Percentiles rank a stretch among this genome's conserved stretches.
Evolutionary conservation across 441 rosid species (phyloP).

Genomic region (Populus hybrid): DNA sequence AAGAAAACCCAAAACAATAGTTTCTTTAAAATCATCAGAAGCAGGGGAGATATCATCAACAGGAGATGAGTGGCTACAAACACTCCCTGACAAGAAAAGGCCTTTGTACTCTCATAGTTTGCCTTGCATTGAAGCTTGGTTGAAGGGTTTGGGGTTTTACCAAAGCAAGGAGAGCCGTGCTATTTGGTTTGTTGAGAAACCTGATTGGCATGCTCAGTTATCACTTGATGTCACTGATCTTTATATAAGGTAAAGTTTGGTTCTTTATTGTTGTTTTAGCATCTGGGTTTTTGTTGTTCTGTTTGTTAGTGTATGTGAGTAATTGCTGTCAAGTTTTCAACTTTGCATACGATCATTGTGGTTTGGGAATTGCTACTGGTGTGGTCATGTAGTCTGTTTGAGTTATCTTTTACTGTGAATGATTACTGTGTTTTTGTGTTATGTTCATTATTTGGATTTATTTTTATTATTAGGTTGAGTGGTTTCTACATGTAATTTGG

Average conservation of each 20-base stretch:
- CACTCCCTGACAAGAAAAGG: constrained; percentile 76
- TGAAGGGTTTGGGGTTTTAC: constrained; percentile 62
- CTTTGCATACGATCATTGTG: neutral
- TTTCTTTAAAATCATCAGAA: constrained; percentile 53
- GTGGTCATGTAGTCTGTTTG: neutral
- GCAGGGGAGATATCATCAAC: constrained; percentile 50
- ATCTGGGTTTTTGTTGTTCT: constrained; percentile 4
- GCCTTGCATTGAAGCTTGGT: constrained; percentile 97
- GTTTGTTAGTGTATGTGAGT: neutral
- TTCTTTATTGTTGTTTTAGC: neutral
- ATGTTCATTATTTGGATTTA: neutral
- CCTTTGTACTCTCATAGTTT: constrained; percentile 89
- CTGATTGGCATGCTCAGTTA: constrained; percentile 87
- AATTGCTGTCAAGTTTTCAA: neutral
- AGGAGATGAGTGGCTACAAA: constrained; percentile 83
- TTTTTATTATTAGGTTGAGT: neutral
- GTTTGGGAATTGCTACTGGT: neutral
- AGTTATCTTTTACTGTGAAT: neutral
- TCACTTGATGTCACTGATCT: constrained; percentile 91
- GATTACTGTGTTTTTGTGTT: neutral
- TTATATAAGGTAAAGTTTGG: constrained; percentile 52
- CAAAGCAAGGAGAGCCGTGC: constrained; percentile 81
- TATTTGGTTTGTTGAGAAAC: constrained; percentile 71
- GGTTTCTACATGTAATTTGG: neutral
- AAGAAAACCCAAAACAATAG: constrained; percentile 26